Evolutionary conservation across 2,329 filamentous ascomycete genomes (phyloP).

Genomic region (Periconia sp.): DNA sequence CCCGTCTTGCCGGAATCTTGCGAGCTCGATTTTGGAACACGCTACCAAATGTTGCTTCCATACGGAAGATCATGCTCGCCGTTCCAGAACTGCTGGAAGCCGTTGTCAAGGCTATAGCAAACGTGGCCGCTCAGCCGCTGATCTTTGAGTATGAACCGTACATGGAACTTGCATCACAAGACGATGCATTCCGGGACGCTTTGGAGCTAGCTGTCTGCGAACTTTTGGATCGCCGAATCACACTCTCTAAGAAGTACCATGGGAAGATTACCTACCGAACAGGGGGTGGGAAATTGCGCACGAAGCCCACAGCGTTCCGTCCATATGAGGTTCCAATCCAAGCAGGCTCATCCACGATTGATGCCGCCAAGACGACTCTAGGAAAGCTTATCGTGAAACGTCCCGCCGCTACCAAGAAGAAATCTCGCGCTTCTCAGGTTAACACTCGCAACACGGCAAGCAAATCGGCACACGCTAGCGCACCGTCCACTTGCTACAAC

Average conservation of each 20-base stretch:
- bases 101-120: conserved; percentile 7
- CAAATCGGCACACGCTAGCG: no score
- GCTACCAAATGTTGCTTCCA: conserved; percentile 15
- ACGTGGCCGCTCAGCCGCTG: conserved; percentile 16
- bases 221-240: conserved; percentile 9
- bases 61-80: conserved; percentile 10
- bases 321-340: no score
- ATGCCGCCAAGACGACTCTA: no score
- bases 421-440: background rate
- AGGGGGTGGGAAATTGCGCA: no score
- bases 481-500: conserved; percentile 5
- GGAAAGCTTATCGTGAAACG: no score
- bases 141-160: conserved; percentile 19
- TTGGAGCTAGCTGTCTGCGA: conserved; percentile 9
- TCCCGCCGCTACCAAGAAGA: no score
- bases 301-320: no score
- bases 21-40: conserved; percentile 6
- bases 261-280: conserved; percentile 16
- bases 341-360: no score
- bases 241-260: no score
- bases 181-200: conserved; percentile 8
- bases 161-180: conserved; percentile 4
- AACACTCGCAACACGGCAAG: no score
- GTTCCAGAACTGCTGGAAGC: conserved; percentile 14
- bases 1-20: conserved; percentile 13